Conservation (phyloP, 345 rosid genomes). For the Cardamine chenopodiifolia region DNA sequence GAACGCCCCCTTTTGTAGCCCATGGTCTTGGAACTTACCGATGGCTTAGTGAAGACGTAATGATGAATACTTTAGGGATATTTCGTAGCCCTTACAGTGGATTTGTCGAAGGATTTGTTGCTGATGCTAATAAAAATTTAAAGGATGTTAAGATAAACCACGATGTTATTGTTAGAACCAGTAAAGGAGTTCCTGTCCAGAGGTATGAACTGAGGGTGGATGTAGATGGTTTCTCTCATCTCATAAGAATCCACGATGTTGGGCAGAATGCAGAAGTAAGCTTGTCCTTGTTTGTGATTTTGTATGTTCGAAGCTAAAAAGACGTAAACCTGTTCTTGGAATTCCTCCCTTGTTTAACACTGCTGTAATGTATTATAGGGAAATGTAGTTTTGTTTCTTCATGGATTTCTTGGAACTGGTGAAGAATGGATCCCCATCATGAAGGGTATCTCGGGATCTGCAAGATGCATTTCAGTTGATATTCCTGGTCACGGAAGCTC, state of each 20-base stretch:
- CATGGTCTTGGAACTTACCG: slow-evolving; percentile 93
- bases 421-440: slow-evolving; percentile 90
- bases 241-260: slow-evolving; percentile 56
- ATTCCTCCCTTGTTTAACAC: background rate
- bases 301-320: slow-evolving; percentile 5
- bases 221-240: slow-evolving; percentile 53
- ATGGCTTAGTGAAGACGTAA: slow-evolving; percentile 86
- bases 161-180: slow-evolving; percentile 47
- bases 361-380: slow-evolving; percentile 51
- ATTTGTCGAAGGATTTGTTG: slow-evolving; percentile 63
- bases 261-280: slow-evolving; percentile 59
- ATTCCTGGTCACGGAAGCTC: slow-evolving; percentile 93
- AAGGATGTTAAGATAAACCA: slow-evolving; percentile 63
- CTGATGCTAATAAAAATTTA: slow-evolving; percentile 54
- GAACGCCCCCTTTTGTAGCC: slow-evolving; percentile 52
- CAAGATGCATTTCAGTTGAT: slow-evolving; percentile 82
- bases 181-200: slow-evolving; percentile 49
- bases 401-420: slow-evolving; percentile 90
- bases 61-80: slow-evolving; percentile 58
- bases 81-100: slow-evolving; percentile 51
- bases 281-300: slow-evolving; percentile 21
- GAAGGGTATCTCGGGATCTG: slow-evolving; percentile 72
- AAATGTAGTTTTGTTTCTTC: slow-evolving; percentile 66
- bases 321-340: background rate
- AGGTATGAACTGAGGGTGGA: slow-evolving; percentile 54